Evolutionary conservation across 176 grass and related monocot species (phyloP).

Genomic region (Leersia perrieri): DNA sequence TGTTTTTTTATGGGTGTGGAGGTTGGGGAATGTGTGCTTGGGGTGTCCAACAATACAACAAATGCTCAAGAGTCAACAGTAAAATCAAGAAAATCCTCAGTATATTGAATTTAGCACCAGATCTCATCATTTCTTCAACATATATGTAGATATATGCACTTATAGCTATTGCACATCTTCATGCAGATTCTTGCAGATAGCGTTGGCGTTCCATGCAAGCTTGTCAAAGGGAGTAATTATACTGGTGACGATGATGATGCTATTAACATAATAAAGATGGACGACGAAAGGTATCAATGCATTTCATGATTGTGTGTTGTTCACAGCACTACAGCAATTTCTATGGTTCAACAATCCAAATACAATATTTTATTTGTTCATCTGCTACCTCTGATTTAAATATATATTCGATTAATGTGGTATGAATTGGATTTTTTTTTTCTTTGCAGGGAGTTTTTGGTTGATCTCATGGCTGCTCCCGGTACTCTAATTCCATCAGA

Average conservation of each 20-base stretch:
- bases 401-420: slow-evolving; percentile 29
- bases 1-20: background rate
- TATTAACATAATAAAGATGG: slow-evolving; percentile 98
- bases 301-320: slow-evolving; percentile 22
- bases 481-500: slow-evolving; percentile 95
- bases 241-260: slow-evolving; percentile 95
- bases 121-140: slow-evolving; percentile 17
- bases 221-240: slow-evolving; percentile 99
- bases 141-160: background rate
- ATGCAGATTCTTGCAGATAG: slow-evolving; percentile 93
- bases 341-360: slow-evolving; percentile 16
- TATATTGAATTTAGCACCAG: slow-evolving; percentile 10
- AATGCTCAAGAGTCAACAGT: background rate
- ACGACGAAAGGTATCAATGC: slow-evolving; percentile 70
- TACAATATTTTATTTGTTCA: slow-evolving; percentile 33
- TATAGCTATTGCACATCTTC: slow-evolving; percentile 17
- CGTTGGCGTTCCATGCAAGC: slow-evolving; percentile 92
- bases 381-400: slow-evolving; percentile 20
- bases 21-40: background rate
- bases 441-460: slow-evolving; percentile 85
- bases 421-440: slow-evolving; percentile 10
- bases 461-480: slow-evolving; percentile 98
- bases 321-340: slow-evolving; percentile 13
- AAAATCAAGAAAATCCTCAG: background rate
- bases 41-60: background rate